Evolutionary conservation across 2,329 filamentous ascomycete genomes (phyloP).

Genomic region (Hypoxylon sp.): DNA sequence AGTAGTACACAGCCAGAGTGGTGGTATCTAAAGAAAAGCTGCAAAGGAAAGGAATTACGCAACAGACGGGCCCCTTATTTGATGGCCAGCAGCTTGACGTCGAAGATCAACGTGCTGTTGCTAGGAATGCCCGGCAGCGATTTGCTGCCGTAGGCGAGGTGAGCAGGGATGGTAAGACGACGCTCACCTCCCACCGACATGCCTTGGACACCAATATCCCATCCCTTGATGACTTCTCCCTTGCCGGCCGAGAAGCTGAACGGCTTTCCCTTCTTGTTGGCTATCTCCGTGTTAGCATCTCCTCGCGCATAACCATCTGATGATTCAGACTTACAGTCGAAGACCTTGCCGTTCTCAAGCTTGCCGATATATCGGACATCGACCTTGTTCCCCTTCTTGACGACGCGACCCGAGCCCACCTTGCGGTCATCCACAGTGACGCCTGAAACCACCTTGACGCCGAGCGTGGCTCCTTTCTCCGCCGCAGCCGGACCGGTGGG

Average conservation of each 20-base stretch:
- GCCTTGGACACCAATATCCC: slow-evolving; percentile 93
- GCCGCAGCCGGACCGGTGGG: slow-evolving; percentile 74
- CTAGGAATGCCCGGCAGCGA: slow-evolving; percentile 82
- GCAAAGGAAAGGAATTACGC: slow-evolving; percentile 22
- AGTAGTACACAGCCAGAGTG: slow-evolving; percentile 43
- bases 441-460: slow-evolving; percentile 82
- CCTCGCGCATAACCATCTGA: slow-evolving; percentile 55
- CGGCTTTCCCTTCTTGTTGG: slow-evolving; percentile 98
- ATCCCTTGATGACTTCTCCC: slow-evolving; percentile 98
- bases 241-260: slow-evolving; percentile 95
- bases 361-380: slow-evolving; percentile 99
- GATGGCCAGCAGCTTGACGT: slow-evolving; percentile 85
- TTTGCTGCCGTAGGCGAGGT: slow-evolving; percentile 89
- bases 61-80: slow-evolving; percentile 63
- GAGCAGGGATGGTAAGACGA: slow-evolving; percentile 85
- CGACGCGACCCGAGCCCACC: slow-evolving; percentile 80
- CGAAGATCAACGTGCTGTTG: slow-evolving; percentile 92
- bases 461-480: slow-evolving; percentile 64
- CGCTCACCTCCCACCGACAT: slow-evolving; percentile 95
- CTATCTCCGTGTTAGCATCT: slow-evolving; percentile 54
- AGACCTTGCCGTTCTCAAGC: slow-evolving; percentile 91
- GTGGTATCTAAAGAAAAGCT: slow-evolving; percentile 40
- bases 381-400: slow-evolving; percentile 89
- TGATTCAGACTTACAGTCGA: slow-evolving; percentile 74
- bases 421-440: slow-evolving; percentile 97